A percentile compares a stretch with the other conserved stretches of the same genome.
phyloP scores from a whole-genome alignment of 768 basidiomycete genomes.

The Cystobasidium ongulense region DNA sequence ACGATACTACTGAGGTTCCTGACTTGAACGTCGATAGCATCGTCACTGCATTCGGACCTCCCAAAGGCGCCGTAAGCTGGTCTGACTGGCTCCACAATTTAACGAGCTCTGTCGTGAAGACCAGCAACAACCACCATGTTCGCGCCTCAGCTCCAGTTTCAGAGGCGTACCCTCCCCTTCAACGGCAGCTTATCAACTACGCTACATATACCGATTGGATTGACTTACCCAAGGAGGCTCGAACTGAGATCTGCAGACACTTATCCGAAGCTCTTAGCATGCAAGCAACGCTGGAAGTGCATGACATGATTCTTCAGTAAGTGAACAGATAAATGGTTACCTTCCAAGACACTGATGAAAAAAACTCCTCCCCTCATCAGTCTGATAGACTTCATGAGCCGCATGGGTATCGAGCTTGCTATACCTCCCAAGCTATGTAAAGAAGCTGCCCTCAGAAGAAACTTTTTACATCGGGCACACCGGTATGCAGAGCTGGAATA shows the following conservation, averaged over 20 bases:
- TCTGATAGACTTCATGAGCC: slow-evolving; percentile 25
- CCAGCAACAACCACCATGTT: slow-evolving; percentile 18
- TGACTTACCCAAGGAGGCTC: not conserved
- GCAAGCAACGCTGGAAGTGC: slow-evolving; percentile 7
- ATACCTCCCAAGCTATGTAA: slow-evolving; percentile 1
- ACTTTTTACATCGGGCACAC: slow-evolving; percentile 4
- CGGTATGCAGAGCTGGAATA: slow-evolving; percentile 26
- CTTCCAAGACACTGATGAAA: not conserved
- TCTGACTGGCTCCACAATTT: slow-evolving; percentile 7
- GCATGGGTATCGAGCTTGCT: slow-evolving; percentile 17
- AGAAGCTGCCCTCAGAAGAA: not conserved
- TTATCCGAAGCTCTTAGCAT: not conserved
- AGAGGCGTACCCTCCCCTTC: slow-evolving; percentile 16
- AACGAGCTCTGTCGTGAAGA: not conserved
- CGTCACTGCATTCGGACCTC: not conserved
- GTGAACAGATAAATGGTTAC: not conserved
- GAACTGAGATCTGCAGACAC: not conserved
- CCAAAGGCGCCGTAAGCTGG: not conserved
- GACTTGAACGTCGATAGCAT: not conserved
- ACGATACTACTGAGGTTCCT: not conserved
- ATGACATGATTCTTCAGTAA: slow-evolving; percentile 18
- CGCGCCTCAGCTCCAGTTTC: not conserved
- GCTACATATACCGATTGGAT: slow-evolving; percentile 8
- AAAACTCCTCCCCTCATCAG: not conserved
- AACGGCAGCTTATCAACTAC: slow-evolving; percentile 25